These are phyloP conservation scores for Aspergillus hiratsukae DNA, from an alignment of 2,329 filamentous ascomycete species.

Conservation along the genomic window DNA sequence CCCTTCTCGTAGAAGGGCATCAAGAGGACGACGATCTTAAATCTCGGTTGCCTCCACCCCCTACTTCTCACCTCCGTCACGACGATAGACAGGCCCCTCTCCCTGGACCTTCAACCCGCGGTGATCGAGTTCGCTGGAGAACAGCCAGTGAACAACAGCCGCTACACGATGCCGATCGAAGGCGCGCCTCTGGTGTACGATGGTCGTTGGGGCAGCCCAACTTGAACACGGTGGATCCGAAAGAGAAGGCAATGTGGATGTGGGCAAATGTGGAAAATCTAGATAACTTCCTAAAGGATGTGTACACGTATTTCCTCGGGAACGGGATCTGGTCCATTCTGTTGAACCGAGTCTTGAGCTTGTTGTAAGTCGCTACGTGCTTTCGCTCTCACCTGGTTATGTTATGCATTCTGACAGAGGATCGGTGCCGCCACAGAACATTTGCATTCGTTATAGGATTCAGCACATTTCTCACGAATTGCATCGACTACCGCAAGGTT, in stretches of 20 bases:
- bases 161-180: conserved; percentile 17
- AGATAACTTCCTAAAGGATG: conserved; percentile 78
- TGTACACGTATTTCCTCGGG: conserved; percentile 81
- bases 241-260: conserved; percentile 81
- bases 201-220: conserved; percentile 29
- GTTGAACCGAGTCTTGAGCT: conserved; percentile 64
- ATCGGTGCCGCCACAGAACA: conserved; percentile 49
- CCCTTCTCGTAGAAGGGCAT: conserved; percentile 55
- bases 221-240: conserved; percentile 50
- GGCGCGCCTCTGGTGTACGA: conserved; percentile 16
- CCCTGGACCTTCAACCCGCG: conserved; percentile 41
- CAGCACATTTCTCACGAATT: conserved; percentile 78
- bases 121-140: conserved; percentile 48
- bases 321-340: conserved; percentile 83
- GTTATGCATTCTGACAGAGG: neutral
- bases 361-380: conserved; percentile 55
- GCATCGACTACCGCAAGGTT: conserved; percentile 74
- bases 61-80: conserved; percentile 22
- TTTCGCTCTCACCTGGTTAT: neutral
- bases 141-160: conserved; percentile 43
- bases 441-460: conserved; percentile 78
- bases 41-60: conserved; percentile 38
- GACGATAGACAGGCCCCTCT: conserved; percentile 19
- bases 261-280: conserved; percentile 90
- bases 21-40: conserved; percentile 34